phyloP scores from a whole-genome alignment of 352 stramenopile species.

The Globisporangium cystogenes region DNA sequence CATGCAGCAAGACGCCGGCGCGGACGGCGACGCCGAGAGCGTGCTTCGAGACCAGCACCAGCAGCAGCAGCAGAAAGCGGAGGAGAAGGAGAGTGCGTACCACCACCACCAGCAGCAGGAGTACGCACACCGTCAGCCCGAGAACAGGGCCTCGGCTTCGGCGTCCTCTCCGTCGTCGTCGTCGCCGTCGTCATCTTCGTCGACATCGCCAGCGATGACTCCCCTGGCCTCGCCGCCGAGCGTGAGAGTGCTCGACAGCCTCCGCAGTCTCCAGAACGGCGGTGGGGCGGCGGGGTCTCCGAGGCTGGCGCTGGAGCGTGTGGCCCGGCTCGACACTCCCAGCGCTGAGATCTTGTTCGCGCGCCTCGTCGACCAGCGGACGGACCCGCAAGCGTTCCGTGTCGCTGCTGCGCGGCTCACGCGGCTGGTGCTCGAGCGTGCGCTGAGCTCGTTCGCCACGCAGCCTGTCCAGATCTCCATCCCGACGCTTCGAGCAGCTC shows the following conservation, averaged over 20 bases:
- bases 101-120: background rate
- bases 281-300: background rate
- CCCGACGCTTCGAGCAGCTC: background rate
- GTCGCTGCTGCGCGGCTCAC: constrained; percentile 28
- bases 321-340: constrained; percentile 32
- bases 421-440: constrained; percentile 51
- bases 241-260: background rate
- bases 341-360: constrained; percentile 33
- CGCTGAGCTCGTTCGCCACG: constrained; percentile 24
- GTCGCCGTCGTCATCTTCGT: background rate
- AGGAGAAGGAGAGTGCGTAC: background rate
- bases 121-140: background rate
- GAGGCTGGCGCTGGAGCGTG: constrained; percentile 21
- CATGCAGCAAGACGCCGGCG: constrained; percentile 32
- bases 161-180: background rate
- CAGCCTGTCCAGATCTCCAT: constrained; percentile 21
- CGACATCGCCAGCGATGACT: background rate
- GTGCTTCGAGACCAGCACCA: background rate
- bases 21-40: background rate
- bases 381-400: constrained; percentile 27
- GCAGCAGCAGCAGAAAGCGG: background rate
- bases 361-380: constrained; percentile 26
- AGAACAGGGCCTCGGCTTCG: background rate
- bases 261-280: background rate
- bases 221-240: background rate